phyloP scores from a whole-genome alignment of 192 early-diverging fungal genomes.

The Backusella parvicylindrica region DNA sequence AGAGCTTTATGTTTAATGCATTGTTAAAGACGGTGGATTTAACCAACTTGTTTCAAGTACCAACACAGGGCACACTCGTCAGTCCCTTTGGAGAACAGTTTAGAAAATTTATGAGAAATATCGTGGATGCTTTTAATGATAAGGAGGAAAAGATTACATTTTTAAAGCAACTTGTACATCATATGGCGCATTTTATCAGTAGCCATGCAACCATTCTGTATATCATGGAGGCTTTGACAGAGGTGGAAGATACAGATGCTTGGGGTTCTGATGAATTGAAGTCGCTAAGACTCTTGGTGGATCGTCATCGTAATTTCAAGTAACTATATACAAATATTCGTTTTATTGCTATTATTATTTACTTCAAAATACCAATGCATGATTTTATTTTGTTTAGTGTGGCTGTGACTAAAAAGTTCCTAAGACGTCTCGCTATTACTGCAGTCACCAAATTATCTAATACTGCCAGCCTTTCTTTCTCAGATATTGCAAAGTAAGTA shows the following conservation, averaged over 20 bases:
- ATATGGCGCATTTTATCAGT: slow-evolving; percentile 22
- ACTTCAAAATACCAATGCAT: neutral
- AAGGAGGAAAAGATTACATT: slow-evolving; percentile 20
- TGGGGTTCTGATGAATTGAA: slow-evolving; percentile 35
- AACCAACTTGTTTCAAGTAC: slow-evolving; percentile 21
- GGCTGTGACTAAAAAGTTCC: slow-evolving; percentile 14
- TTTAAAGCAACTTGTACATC: slow-evolving; percentile 29
- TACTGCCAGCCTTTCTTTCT: slow-evolving; percentile 13
- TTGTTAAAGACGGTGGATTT: slow-evolving; percentile 23
- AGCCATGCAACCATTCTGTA: slow-evolving; percentile 26
- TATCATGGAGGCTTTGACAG: slow-evolving; percentile 22
- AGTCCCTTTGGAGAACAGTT: slow-evolving; percentile 32
- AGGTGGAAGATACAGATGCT: slow-evolving; percentile 1
- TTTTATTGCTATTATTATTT: neutral
- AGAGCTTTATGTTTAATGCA: slow-evolving; percentile 23
- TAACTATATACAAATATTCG: neutral
- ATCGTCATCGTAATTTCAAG: slow-evolving; percentile 28
- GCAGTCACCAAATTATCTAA: slow-evolving; percentile 7
- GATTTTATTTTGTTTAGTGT: neutral
- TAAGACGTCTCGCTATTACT: slow-evolving; percentile 20
- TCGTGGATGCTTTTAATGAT: slow-evolving; percentile 15
- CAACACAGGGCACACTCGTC: slow-evolving; percentile 20
- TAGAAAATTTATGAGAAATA: slow-evolving; percentile 14
- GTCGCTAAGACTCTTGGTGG: slow-evolving; percentile 25
- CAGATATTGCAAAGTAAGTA: slow-evolving; percentile 30